These are phyloP conservation scores for Prinsepia uniflora DNA, from an alignment of 306 rosid genomes.

Conservation along the genomic window DNA sequence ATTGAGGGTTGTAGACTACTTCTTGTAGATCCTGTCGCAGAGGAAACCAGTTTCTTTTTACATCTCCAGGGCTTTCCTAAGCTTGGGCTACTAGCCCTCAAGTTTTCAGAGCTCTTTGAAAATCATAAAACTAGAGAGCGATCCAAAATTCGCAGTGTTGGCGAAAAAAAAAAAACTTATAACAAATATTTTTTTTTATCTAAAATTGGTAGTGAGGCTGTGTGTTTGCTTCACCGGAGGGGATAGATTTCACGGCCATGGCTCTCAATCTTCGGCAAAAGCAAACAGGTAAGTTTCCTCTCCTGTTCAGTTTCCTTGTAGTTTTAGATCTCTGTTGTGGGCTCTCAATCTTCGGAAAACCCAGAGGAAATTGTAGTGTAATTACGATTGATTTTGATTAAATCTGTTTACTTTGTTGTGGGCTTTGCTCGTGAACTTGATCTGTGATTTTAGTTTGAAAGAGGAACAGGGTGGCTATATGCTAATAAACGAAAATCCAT, in stretches of 20 bases:
- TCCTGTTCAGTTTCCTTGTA: background rate
- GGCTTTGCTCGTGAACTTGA: background rate
- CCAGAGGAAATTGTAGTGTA: background rate
- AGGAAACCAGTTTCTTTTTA: background rate
- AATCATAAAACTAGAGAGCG: background rate
- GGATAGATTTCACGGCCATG: constrained; percentile 33
- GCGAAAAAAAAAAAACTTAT: too few species aligned
- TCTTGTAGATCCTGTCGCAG: background rate
- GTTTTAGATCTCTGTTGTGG: constrained; percentile 21
- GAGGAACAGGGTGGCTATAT: background rate
- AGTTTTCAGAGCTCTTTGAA: constrained; percentile 9
- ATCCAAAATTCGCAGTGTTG: background rate
- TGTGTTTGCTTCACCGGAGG: background rate
- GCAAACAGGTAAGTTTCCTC: constrained; percentile 44
- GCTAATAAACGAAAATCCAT: background rate
- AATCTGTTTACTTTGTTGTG: background rate
- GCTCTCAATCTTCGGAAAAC: too few species aligned
- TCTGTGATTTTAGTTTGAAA: background rate
- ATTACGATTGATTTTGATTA: background rate
- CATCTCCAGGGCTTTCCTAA: background rate
- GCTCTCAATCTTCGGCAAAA: constrained; percentile 62
- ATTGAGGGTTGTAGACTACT: fast-evolving
- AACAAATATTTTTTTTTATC: too few species aligned
- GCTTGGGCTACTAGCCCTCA: background rate
- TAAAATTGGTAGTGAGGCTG: background rate